Conservation (phyloP, 2,329 filamentous ascomycete species). For the Parafenestella ontariensis region DNA sequence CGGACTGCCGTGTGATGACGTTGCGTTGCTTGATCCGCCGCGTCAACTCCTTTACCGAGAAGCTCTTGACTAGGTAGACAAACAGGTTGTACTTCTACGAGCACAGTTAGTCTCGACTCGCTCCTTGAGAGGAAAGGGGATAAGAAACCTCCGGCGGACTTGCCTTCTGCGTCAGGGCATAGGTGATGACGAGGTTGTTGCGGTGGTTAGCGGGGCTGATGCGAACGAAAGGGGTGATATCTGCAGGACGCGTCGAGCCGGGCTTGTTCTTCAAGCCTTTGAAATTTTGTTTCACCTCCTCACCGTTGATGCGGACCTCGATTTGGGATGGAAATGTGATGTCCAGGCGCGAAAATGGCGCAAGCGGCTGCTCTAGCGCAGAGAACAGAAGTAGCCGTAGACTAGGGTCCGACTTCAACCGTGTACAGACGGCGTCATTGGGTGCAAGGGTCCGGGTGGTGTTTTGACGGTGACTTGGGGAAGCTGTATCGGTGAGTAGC, state of each 20-base stretch:
- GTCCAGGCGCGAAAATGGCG: conserved; percentile 58
- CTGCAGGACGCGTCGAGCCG: conserved; percentile 90
- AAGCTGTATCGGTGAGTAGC: conserved; percentile 52
- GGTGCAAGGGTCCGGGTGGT: conserved; percentile 66
- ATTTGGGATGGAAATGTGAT: conserved; percentile 91
- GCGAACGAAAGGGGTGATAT: conserved; percentile 80
- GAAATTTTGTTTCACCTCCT: conserved; percentile 90
- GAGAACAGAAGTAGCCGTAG: conserved; percentile 85
- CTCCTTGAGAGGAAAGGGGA: conserved; percentile 6
- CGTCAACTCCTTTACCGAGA: conserved; percentile 75
- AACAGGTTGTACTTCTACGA: conserved; percentile 60
- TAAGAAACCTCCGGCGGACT: conserved; percentile 46
- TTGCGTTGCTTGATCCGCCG: conserved; percentile 69
- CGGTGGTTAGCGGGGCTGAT: conserved; percentile 71
- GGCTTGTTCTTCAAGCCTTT: conserved; percentile 96
- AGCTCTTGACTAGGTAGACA: conserved; percentile 76
- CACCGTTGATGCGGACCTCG: conserved; percentile 87
- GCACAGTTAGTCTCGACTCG: conserved; percentile 21
- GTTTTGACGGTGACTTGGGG: conserved; percentile 66
- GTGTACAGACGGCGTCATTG: conserved; percentile 60
- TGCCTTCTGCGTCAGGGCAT: conserved; percentile 89
- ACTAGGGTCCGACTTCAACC: conserved; percentile 66
- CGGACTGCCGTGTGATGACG: conserved; percentile 79
- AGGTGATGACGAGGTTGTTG: conserved; percentile 85
- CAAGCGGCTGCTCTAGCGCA: conserved; percentile 62